Evolutionary conservation across 768 basidiomycete species (phyloP).

Genomic region (Lactifluus volemus): DNA sequence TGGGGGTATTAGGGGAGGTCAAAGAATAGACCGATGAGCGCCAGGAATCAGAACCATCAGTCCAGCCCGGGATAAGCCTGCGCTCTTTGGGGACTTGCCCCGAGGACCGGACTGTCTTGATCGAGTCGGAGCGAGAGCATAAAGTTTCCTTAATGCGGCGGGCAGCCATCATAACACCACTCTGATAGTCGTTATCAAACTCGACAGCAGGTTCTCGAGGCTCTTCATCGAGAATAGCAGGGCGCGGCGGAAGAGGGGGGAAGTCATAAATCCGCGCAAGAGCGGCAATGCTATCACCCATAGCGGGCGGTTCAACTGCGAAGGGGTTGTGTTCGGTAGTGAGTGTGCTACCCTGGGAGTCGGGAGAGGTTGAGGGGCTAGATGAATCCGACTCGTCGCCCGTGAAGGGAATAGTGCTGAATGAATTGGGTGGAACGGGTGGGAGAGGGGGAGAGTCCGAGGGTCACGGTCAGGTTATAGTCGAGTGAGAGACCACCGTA

Average conservation of each 20-base stretch:
- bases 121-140: slow-evolving; percentile 33
- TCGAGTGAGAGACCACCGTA: slow-evolving; percentile 34
- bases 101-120: slow-evolving; percentile 18
- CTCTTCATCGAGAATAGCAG: slow-evolving; percentile 33
- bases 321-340: slow-evolving; percentile 14
- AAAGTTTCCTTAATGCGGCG: slow-evolving; percentile 43
- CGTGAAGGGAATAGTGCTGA: slow-evolving; percentile 24
- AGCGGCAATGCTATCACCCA: slow-evolving; percentile 27
- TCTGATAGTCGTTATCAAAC: slow-evolving; percentile 35
- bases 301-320: slow-evolving; percentile 15
- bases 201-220: slow-evolving; percentile 13
- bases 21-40: slow-evolving; percentile 54
- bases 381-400: slow-evolving; percentile 23
- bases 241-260: slow-evolving; percentile 45
- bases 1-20: slow-evolving; percentile 30
- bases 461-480: slow-evolving; percentile 37
- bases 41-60: slow-evolving; percentile 58
- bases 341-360: slow-evolving; percentile 13
- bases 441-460: slow-evolving; percentile 31
- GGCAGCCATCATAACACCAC: slow-evolving; percentile 64
- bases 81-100: slow-evolving; percentile 26
- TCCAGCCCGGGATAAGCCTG: slow-evolving; percentile 56
- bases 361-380: slow-evolving; percentile 22
- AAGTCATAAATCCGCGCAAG: slow-evolving; percentile 38
- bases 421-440: slow-evolving; percentile 34